Evolutionary conservation across 768 basidiomycete genomes (phyloP).

Genomic region (Infundibulicybe gibba): DNA sequence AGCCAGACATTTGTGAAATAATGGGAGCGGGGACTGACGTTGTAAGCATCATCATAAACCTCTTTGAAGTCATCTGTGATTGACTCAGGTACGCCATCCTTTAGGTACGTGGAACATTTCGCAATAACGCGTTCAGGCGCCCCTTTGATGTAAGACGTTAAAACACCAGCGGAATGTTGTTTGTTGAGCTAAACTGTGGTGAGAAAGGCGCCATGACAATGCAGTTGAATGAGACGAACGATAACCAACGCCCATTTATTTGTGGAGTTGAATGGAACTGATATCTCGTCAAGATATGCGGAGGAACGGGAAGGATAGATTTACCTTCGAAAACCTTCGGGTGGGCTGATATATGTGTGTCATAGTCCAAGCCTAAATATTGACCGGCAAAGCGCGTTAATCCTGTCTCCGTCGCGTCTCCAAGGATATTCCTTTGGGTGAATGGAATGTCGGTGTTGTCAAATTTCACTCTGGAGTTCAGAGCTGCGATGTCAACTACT

Average conservation of each 20-base stretch:
- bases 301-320: not conserved
- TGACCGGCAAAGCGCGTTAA: constrained; percentile 64
- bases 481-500: constrained; percentile 58
- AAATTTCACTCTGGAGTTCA: constrained; percentile 71
- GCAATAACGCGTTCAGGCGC: constrained; percentile 67
- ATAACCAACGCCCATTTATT: constrained; percentile 75
- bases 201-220: constrained; percentile 1
- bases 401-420: constrained; percentile 77
- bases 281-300: not conserved
- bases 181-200: constrained; percentile 44
- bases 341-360: constrained; percentile 42
- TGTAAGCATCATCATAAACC: constrained; percentile 58
- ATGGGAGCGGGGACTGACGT: constrained; percentile 30
- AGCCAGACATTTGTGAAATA: constrained; percentile 1
- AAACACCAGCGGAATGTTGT: constrained; percentile 40
- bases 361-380: constrained; percentile 47
- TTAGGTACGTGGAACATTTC: constrained; percentile 58
- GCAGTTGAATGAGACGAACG: constrained; percentile 29
- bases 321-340: constrained; percentile 61
- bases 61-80: constrained; percentile 54
- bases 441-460: constrained; percentile 62
- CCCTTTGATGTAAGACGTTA: constrained; percentile 63
- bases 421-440: constrained; percentile 56
- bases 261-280: constrained; percentile 68
- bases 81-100: constrained; percentile 41